A percentile compares a stretch with the other conserved stretches of the same genome.
These are phyloP conservation scores for Epichloe sp. DNA, from an alignment of 2,329 filamentous ascomycete species.

Conservation along the genomic window DNA sequence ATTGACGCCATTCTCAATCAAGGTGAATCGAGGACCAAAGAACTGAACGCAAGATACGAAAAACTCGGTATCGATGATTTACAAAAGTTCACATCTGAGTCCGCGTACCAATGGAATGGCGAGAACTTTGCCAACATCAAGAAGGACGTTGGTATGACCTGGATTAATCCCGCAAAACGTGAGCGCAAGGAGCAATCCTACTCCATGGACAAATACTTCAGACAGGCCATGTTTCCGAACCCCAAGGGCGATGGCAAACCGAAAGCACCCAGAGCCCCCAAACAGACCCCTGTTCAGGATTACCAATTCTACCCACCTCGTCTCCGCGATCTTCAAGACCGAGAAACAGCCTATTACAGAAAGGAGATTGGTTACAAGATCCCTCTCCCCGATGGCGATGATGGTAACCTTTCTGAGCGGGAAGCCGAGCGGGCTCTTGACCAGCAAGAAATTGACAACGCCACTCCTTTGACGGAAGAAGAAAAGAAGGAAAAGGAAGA, in stretches of 20 bases:
- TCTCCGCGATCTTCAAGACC: constrained; percentile 81
- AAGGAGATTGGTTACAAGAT: constrained; percentile 96
- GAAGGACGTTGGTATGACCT: constrained; percentile 82
- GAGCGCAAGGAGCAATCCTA: constrained; percentile 97
- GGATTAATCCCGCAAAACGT: constrained; percentile 98
- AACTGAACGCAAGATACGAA: constrained; percentile 88
- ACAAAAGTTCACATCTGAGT: constrained; percentile 95
- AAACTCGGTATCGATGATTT: constrained; percentile 93
- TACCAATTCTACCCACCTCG: constrained; percentile 91
- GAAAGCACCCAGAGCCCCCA: constrained; percentile 88
- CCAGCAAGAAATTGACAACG: constrained; percentile 87
- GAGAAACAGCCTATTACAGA: constrained; percentile 88
- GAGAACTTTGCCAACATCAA: constrained; percentile 87
- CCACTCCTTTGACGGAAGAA: constrained; percentile 74
- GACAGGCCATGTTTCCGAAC: constrained; percentile 65
- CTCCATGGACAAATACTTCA: constrained; percentile 98
- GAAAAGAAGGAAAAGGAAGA: constrained; percentile 78
- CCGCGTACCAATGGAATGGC: constrained; percentile 97
- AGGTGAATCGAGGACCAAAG: constrained; percentile 78
- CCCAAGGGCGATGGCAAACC: constrained; percentile 85
- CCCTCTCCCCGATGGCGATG: constrained; percentile 73
- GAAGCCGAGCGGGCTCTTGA: constrained; percentile 78
- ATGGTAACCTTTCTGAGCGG: constrained; percentile 74
- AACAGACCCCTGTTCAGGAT: constrained; percentile 83
- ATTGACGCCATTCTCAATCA: constrained; percentile 79